Base-by-base conservation (phyloP, 2,329 filamentous ascomycete species). In the Cadophora gregata region DNA sequence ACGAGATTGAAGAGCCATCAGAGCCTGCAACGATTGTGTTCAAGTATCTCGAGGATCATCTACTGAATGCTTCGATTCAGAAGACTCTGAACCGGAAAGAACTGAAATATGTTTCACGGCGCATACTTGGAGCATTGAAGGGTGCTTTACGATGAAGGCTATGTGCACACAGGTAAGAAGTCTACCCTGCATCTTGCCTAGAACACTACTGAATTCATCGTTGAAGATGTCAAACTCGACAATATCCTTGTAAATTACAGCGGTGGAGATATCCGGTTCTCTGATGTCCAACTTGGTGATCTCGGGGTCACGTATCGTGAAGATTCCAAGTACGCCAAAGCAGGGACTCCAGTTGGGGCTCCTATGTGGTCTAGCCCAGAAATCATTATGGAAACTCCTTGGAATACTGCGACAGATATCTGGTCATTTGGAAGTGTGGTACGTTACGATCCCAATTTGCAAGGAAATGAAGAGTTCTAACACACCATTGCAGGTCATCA, bases 171-270 rank as follows among this genome's bases (percentile, higher is more conserved):
- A 51, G 62, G 67, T 65, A 59, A 56, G 31, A 42, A 9, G 7
- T 9, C 19, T 60, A 2, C 29, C 38, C 56, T 12, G 2, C 25
- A 36, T 58, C 48, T 55, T 8, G 6, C 45, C n/a, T 33, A 14
- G 45, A 48, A 24, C 29, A 24, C 36, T 59, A 36, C 29, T 50
- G 19, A 64, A 56, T 25, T 24, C 27, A 47, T 47, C 31, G 25
- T 36, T 58, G 19, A 31, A 68, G 63, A 66, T 63, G 63, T 66
- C 50, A 79, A 79, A 63, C 76, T 71, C 8, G 70, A 77, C 42
- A 79, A 79, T 65, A 69, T 78, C 1, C 31, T 65, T 24, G 67
- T 69, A 21, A 64, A 69, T 38, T 69, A 69, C 31, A 53, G 51
- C 50, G 38, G 51, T 29, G 58, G 50, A 9, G 59, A 65, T 29